Percentiles rank a stretch among this genome's conserved stretches.
These are phyloP conservation scores for Geoglossum cookeanum DNA, from an alignment of 2,329 filamentous ascomycete species.

Conservation along the genomic window DNA sequence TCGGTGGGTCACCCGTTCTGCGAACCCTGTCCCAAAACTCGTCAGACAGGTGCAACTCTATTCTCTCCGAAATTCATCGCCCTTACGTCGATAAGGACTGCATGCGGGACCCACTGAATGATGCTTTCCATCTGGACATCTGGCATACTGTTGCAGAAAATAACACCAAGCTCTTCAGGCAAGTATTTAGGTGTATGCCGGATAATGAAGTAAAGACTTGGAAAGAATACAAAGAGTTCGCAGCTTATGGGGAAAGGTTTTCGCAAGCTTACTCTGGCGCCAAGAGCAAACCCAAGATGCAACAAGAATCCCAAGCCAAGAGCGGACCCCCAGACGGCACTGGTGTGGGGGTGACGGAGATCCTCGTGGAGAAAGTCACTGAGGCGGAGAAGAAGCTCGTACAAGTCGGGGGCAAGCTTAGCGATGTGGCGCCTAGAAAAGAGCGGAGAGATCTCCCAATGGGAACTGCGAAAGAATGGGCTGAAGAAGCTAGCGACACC, in stretches of 20 bases:
- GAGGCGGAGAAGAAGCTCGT: conserved; percentile 11
- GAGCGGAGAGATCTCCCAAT: conserved; percentile 4
- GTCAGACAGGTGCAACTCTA: conserved; percentile 33
- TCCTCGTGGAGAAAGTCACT: conserved; percentile 15
- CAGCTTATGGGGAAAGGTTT: conserved; percentile 60
- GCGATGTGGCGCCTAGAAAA: conserved; percentile 10
- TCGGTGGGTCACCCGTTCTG: conserved; percentile 50
- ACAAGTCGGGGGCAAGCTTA: conserved; percentile 15
- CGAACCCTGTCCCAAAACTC: conserved; percentile 34
- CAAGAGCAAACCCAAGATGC: conserved; percentile 31
- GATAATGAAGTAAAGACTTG: conserved; percentile 87
- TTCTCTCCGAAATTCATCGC: conserved; percentile 46
- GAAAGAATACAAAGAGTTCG: conserved; percentile 79
- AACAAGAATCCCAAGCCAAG: conserved; percentile 21
- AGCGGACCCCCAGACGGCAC: conserved; percentile 22
- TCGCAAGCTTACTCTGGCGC: conserved; percentile 39
- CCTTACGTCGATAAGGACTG: conserved; percentile 72
- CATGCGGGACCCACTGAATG: conserved; percentile 76
- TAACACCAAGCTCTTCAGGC: conserved; percentile 85
- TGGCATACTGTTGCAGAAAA: conserved; percentile 81
- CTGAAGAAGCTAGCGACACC: conserved; percentile 17
- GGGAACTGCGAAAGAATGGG: conserved; percentile 8
- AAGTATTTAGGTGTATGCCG: conserved; percentile 92
- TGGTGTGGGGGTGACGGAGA: conserved; percentile 16
- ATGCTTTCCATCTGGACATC: conserved; percentile 66